Percentiles rank a stretch among this genome's conserved stretches.
Evolutionary conservation across 2,329 filamentous ascomycete species (phyloP).

Genomic region (Venturia oleaginea): DNA sequence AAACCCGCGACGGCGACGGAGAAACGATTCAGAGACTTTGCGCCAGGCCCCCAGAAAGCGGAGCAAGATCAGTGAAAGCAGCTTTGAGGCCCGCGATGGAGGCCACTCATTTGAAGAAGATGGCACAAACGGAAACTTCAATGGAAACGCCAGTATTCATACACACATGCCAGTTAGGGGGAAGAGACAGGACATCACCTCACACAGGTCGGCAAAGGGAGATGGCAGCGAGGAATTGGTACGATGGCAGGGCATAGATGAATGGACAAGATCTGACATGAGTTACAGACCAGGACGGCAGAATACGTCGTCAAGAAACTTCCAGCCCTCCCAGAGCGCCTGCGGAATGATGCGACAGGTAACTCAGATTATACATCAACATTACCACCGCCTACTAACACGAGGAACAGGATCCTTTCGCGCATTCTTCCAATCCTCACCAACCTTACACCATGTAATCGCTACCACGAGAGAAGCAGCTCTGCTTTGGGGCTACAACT

Average conservation of each 20-base stretch:
- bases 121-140: slow-evolving; percentile 12
- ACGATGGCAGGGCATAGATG: slow-evolving; percentile 23
- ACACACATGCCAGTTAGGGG: slow-evolving; percentile 31
- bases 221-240: slow-evolving; percentile 61
- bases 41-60: slow-evolving; percentile 29
- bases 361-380: slow-evolving; percentile 23
- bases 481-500: slow-evolving; percentile 80
- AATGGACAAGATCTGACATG: slow-evolving; percentile 9
- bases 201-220: slow-evolving; percentile 52
- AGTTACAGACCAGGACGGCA: slow-evolving; percentile 63
- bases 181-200: slow-evolving; percentile 24
- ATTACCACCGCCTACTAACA: slow-evolving; percentile 12
- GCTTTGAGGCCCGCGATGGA: slow-evolving; percentile 23
- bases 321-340: slow-evolving; percentile 68
- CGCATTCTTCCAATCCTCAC: slow-evolving; percentile 37
- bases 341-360: slow-evolving; percentile 60
- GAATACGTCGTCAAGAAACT: slow-evolving; percentile 81
- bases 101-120: background rate
- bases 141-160: slow-evolving; percentile 25
- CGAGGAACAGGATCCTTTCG: slow-evolving; percentile 24
- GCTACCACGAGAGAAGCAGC: slow-evolving; percentile 74
- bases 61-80: slow-evolving; percentile 37
- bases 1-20: slow-evolving; percentile 37
- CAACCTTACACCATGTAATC: slow-evolving; percentile 62
- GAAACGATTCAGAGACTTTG: slow-evolving; percentile 29